Base-by-base conservation (phyloP, 179 eudicot genomes). In the Beta corolliflora region DNA sequence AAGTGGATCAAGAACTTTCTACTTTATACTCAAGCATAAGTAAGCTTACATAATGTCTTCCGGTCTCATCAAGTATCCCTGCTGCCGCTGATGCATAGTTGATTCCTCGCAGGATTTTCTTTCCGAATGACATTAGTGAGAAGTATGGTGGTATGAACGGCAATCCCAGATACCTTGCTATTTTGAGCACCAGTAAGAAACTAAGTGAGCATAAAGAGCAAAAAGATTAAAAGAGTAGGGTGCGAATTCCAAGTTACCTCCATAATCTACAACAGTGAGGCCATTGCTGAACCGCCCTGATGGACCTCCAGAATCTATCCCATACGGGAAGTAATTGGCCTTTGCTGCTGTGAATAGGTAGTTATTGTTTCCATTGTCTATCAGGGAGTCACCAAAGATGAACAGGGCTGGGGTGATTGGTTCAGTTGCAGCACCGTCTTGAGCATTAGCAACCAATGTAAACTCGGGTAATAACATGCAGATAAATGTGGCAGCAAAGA, bases 61-160 rank as follows among this genome's bases (percentile, higher is more conserved):
- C 90, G 23, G 90, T 88, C 41, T 88, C 86, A 50, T 86, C 89
- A 63, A 86, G 87, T 70, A 88, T 88, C 56, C 89, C 89, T 63
- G 90, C 89, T 71, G 89, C 90, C 18, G 90, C 90, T 65, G 87
- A 88, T 82, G 90, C 90, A 66, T 80, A 88, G 85, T 88, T 88
- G 79, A 88, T 76, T 55, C 90, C 90, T 75, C 86, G 80, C 31
- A 82, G 77, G 56, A 84, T 84, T 45, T 80, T 72, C 74, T 75
- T 79, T 25, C 85, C 87, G n/a, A 12, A 68, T 8, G 83, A 71
- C 50, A 76, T 60, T 55, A 80, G 59, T 10, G 88, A 83, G 64
- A 85, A 48, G 78, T 77, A 88, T 3, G 90, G 74, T 19, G 90
- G 90, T 76, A 88, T 88, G 63, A 68, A 54, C 1, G 88, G 90